Base-by-base conservation (phyloP, 78 protist species). In the Fonticula alba region DNA sequence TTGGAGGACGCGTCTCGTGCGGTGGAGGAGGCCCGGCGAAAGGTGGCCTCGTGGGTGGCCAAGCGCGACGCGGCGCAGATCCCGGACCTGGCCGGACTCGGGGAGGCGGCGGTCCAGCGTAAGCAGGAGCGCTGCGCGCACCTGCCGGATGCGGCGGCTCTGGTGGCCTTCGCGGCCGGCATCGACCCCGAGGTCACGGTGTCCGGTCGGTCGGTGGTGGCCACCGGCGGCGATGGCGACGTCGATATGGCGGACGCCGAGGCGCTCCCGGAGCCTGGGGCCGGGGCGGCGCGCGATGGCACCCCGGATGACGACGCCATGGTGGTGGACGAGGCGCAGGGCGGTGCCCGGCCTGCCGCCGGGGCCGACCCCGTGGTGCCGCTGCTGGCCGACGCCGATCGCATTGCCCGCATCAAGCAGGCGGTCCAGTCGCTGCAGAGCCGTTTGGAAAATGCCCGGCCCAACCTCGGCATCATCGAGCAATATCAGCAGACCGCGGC, bases 401-500 rank as follows among this genome's bases (percentile, higher is more conserved):
- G 31, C 22, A 43, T 43, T 10, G 73, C 49, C 35, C 62, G 63
- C 47, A 24, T 52, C 26, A 53, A 51, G 31, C 6, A 19, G 27
- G 10, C 52, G 24, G 24, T 11, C 26, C 35, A 1, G 43, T 3
- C 43, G 43, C 43, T 7, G 43, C 43, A 7, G 43, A 3, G 43
- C 43, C 17, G 20, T 17, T 14, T 5, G 6, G 56, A 6, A 51
- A 9, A 17, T 51, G 56, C 4, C 24, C 27, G n/a, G 36, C 68
- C 63, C 54, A 49, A 69, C 58, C 40, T 89, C 69, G 52, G 40
- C 10, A 86, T 85, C 31, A 75, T 87, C 43, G 57, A 1, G 26
- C 89, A 86, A 58, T 92, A 73, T 58, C 49, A 64, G 29, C 1
- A 0, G 29, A 88, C n/a, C n/a, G n/a, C n/a, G n/a, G n/a, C n/a